Base-by-base conservation (phyloP, 352 stramenopile species). In the Pythium periplocum region DNA sequence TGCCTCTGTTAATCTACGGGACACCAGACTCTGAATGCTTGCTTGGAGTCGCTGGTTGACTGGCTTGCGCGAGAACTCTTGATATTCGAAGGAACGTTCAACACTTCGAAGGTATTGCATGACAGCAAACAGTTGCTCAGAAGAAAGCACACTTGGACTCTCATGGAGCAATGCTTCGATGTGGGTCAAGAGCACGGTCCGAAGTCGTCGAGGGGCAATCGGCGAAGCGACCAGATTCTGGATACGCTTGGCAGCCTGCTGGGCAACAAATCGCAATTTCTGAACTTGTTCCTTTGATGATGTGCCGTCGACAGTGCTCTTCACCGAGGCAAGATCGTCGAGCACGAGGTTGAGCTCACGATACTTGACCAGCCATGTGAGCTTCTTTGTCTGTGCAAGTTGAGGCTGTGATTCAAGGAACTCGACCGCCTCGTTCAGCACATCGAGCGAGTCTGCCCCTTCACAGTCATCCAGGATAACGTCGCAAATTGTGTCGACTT, bases 331-430 rank as follows among this genome's bases (percentile, higher is more conserved):
- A n/a, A 71, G 56, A 40, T 93, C 83, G 38, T 87, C 71, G 0
- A 90, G 57, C 43, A 91, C 74, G 17, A 93, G 53, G 40, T 71
- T 59, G 10, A 90, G 69, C 55, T 93, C 80, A 4, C 82, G 76
- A 61, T 89, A 93, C 37, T 64, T 67, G 11, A 88, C 65, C 4
- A 90, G 53, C 75, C 82, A 93, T 35, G 62, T 57, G 17, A 90
- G 55, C 48, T 71, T 72, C 41, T 77, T 66, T 12, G 76, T 78
- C 35, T 63, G 65, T 11, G 75, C 63, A 37, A 86, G 57, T 9
- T 82, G 66, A 11, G 59, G 43, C 30, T 75, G 66, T 10, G 61
- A 33, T 32, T 86, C 77, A 44, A 90, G 61, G 57, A 89, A 89
- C 46, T 90, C 80, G 37, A 86, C 72, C 2, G 79, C 74, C 56